Conservation (phyloP, 768 basidiomycete genomes). For the Tulasnella sp. region DNA sequence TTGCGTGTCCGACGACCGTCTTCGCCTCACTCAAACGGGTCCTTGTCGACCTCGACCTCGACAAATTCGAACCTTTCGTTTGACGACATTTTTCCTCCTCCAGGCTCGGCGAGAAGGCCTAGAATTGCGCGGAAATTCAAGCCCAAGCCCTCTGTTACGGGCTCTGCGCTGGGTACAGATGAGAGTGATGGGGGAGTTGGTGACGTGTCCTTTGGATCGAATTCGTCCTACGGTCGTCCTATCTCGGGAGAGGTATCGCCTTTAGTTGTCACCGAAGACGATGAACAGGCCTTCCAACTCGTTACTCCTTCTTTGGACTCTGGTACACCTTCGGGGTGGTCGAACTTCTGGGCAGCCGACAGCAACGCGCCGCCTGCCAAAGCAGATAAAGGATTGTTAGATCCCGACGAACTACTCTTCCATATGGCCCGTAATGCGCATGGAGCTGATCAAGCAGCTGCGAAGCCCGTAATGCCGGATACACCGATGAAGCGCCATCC, state of each 20-base stretch:
- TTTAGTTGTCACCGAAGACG: neutral
- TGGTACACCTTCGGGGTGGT: neutral
- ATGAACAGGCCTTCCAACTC: neutral
- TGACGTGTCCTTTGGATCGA: conserved; percentile 6
- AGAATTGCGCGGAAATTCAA: conserved; percentile 12
- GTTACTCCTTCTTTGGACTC: conserved; percentile 3
- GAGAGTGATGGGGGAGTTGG: conserved; percentile 4
- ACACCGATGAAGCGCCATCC: conserved; percentile 16
- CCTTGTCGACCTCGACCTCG: conserved; percentile 15
- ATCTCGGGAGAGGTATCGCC: neutral
- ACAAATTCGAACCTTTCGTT: conserved; percentile 3
- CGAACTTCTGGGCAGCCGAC: neutral
- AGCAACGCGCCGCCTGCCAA: neutral
- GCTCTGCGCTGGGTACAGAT: neutral
- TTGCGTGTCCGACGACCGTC: neutral
- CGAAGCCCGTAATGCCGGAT: conserved; percentile 18
- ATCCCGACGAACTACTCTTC: conserved; percentile 8
- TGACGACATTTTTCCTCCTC: neutral
- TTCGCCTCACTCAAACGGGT: conserved; percentile 10
- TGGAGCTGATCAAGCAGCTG: neutral
- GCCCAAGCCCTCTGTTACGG: neutral
- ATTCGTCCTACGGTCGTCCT: neutral
- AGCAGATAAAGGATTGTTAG: neutral
- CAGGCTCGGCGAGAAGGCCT: neutral
- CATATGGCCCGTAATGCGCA: conserved; percentile 6